phyloP scores from a whole-genome alignment of 768 basidiomycete genomes.

The Epithele typhae region DNA sequence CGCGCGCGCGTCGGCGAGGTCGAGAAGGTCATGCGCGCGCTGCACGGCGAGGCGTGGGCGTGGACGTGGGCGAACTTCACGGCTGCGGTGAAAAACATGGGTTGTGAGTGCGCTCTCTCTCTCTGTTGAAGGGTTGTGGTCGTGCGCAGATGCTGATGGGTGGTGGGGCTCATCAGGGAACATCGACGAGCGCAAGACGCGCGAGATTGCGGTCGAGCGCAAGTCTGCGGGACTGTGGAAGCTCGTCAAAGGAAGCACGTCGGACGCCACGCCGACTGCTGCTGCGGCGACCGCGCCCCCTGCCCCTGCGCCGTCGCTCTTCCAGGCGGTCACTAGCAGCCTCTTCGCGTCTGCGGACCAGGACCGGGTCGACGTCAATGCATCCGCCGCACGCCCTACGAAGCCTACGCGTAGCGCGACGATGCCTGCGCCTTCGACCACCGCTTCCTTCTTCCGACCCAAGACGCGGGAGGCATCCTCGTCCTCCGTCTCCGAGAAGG shows the following conservation, averaged over 20 bases:
- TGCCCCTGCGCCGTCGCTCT: neutral
- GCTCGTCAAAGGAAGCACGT: slow-evolving; percentile 17
- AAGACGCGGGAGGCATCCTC: too few species aligned
- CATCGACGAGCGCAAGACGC: slow-evolving; percentile 22
- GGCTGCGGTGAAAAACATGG: slow-evolving; percentile 75
- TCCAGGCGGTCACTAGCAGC: neutral
- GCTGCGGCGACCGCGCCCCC: too few species aligned
- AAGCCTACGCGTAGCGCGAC: neutral
- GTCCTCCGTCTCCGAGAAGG: neutral
- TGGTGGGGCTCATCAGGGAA: slow-evolving; percentile 15
- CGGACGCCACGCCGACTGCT: neutral
- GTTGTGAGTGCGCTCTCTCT: slow-evolving; percentile 59
- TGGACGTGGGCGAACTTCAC: slow-evolving; percentile 85
- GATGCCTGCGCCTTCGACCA: slow-evolving; percentile 1
- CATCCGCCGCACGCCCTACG: neutral
- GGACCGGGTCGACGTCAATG: neutral
- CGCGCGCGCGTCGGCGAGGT: slow-evolving; percentile 62
- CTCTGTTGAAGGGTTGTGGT: neutral
- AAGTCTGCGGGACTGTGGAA: slow-evolving; percentile 24
- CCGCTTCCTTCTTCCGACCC: neutral
- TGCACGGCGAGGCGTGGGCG: slow-evolving; percentile 64
- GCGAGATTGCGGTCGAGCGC: slow-evolving; percentile 21
- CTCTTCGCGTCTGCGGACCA: neutral
- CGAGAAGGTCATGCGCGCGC: slow-evolving; percentile 58
- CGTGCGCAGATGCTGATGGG: neutral